Percentiles rank a stretch among this genome's conserved stretches.
These are phyloP conservation scores for Alternaria burnsii DNA, from an alignment of 2,329 filamentous ascomycete genomes.

Conservation along the genomic window DNA sequence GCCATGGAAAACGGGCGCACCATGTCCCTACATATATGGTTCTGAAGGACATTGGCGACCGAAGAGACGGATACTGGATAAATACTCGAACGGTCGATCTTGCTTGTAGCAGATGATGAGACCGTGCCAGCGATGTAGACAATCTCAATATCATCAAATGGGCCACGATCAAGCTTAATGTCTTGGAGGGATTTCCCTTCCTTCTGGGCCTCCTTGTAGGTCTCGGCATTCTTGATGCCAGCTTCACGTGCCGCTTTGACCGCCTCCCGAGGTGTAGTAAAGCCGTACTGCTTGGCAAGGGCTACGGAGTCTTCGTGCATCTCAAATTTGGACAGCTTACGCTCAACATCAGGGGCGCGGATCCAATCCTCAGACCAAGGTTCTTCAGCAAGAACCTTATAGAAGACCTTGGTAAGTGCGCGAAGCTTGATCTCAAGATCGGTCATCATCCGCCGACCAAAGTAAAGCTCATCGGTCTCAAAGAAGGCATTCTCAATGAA, in stretches of 20 bases:
- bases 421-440: slow-evolving; percentile 47
- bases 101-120: slow-evolving; percentile 47
- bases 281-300: slow-evolving; percentile 40
- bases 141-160: slow-evolving; percentile 50
- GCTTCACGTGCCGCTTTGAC: slow-evolving; percentile 45
- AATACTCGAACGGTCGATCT: slow-evolving; percentile 44
- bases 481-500: slow-evolving; percentile 45
- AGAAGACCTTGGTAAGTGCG: slow-evolving; percentile 50
- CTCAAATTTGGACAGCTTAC: slow-evolving; percentile 50
- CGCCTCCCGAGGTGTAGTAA: slow-evolving; percentile 43
- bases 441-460: slow-evolving; percentile 36
- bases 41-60: slow-evolving; percentile 43
- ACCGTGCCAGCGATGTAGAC: slow-evolving; percentile 51
- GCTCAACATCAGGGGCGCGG: slow-evolving; percentile 48
- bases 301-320: slow-evolving; percentile 47
- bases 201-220: slow-evolving; percentile 22
- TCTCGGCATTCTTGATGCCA: slow-evolving; percentile 26
- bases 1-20: slow-evolving; percentile 47
- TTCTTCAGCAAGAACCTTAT: slow-evolving; percentile 49
- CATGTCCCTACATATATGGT: slow-evolving; percentile 49
- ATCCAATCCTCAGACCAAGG: slow-evolving; percentile 52
- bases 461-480: slow-evolving; percentile 43
- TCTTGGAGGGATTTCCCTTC: slow-evolving; percentile 30
- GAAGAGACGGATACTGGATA: slow-evolving; percentile 49
- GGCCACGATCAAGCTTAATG: slow-evolving; percentile 37